These are phyloP conservation scores for Solanum dulcamara DNA, from an alignment of 257 asterid species.

Conservation along the genomic window DNA sequence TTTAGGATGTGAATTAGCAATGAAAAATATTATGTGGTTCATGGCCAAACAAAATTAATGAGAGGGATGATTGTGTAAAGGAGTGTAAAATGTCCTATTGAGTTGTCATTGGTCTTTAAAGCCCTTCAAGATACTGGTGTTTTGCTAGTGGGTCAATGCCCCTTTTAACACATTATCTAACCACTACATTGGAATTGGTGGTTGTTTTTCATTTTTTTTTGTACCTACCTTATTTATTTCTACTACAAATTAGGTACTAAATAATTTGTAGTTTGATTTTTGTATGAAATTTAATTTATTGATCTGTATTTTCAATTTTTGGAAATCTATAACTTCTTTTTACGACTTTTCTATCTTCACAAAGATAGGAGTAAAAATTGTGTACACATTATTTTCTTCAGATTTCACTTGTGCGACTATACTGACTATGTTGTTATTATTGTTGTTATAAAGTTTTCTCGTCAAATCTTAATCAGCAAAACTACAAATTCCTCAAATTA, in stretches of 20 bases:
- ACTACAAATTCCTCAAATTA: not conserved
- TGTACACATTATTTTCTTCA: not conserved
- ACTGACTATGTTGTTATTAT: not conserved
- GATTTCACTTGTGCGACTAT: not conserved
- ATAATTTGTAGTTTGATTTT: not conserved
- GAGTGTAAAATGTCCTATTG: not conserved
- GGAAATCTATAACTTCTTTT: not conserved
- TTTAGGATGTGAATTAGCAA: not conserved
- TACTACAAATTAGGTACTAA: not conserved
- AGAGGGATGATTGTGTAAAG: not conserved
- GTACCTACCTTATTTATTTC: not conserved
- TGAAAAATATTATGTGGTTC: not conserved
- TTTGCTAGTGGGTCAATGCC: not conserved
- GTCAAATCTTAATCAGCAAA: not conserved
- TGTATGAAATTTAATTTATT: not conserved
- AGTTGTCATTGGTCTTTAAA: not conserved
- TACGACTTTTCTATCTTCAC: not conserved
- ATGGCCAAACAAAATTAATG: not conserved
- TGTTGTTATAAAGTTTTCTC: not conserved
- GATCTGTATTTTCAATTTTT: not conserved
- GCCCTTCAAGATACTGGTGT: not conserved
- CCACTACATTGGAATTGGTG: not conserved
- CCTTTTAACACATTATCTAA: not conserved
- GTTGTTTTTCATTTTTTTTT: not conserved
- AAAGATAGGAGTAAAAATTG: not conserved